Base-by-base conservation (phyloP, 176 grass and related monocot genomes). In the Elaeis guineensis region DNA sequence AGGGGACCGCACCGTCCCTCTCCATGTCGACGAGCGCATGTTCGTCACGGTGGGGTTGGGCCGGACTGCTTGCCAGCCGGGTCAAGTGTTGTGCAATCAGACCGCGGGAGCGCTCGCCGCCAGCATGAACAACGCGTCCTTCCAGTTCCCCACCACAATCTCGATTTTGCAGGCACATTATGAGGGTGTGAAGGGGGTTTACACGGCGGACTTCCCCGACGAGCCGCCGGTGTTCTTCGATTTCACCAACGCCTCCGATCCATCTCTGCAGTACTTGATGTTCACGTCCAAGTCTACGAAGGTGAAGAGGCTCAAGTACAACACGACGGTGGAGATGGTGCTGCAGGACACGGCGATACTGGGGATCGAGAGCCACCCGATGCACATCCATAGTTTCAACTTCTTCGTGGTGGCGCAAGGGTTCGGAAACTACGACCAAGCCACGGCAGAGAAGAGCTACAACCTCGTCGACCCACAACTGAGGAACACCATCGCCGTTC, bases 61-160 rank as follows among this genome's bases (percentile, higher is more conserved):
- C 17, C 2, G 69, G 2, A 12, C 50, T 25, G 1, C 23, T 24
- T 93, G 84, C 72, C 17, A 14, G 0, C 62, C 77, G 6, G 16
- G 2, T 11, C 80, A 83, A 59, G 52, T 54, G 19, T 4, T 0
- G 25, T 26, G 25, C 25, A 72, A 58, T 48, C 6, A 8, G 8
- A 75, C 54, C 9, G 7, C 8, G 6, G 15, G 22, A n/a, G 51
- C 64, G 2, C 16, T 76, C 21, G 57, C 21, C 0, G 78, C 69
- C 0, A 89, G 24, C 76, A 95, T 95, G 85, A 95, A 95, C 72
- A 89, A 86, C 32, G 54, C 65, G 9, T 89, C 90, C 0, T 89
- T 95, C 76, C 3, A 17, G 5, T 76, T 89, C 68, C 85, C 85
- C 1, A 17, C 17, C 22, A 12, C 59, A 49, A 17, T 66, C 1